Conservation (phyloP, 2,329 filamentous ascomycete species). For the Pyricularia grisea region DNA sequence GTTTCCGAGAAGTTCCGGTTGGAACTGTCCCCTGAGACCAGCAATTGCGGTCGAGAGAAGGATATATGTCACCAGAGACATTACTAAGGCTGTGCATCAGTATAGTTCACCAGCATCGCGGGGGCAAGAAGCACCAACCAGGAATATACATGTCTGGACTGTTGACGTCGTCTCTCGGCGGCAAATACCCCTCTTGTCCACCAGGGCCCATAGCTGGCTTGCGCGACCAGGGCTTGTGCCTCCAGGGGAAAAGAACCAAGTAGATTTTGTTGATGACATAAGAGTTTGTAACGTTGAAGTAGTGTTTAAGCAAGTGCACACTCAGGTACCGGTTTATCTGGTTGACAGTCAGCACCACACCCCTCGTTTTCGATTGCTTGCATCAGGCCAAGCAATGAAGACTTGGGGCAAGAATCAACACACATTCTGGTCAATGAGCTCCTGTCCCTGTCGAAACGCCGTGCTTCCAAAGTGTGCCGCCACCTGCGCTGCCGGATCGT, state of each 20-base stretch:
- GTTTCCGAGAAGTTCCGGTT: slow-evolving; percentile 85
- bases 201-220: slow-evolving; percentile 67
- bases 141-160: slow-evolving; percentile 99
- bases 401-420: slow-evolving; percentile 19
- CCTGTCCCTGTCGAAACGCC: slow-evolving; percentile 82
- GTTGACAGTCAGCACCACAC: not conserved
- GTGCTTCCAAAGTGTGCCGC: slow-evolving; percentile 90
- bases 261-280: slow-evolving; percentile 92
- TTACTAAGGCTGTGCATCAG: slow-evolving; percentile 39
- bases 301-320: slow-evolving; percentile 84
- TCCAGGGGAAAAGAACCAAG: slow-evolving; percentile 93
- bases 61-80: slow-evolving; percentile 97
- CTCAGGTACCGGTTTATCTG: slow-evolving; percentile 70
- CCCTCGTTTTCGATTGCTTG: not conserved
- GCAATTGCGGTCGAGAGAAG: slow-evolving; percentile 85
- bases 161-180: slow-evolving; percentile 91
- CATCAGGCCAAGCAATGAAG: not conserved
- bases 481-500: slow-evolving; percentile 89
- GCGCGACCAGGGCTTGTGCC: slow-evolving; percentile 94
- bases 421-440: slow-evolving; percentile 94
- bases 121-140: slow-evolving; percentile 19
- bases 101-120: slow-evolving; percentile 15
- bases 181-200: slow-evolving; percentile 69
- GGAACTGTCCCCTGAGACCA: slow-evolving; percentile 81
- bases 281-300: slow-evolving; percentile 97